Conservation (phyloP, 371 early-diverging fungal genomes). For the Mortierella sp. region DNA sequence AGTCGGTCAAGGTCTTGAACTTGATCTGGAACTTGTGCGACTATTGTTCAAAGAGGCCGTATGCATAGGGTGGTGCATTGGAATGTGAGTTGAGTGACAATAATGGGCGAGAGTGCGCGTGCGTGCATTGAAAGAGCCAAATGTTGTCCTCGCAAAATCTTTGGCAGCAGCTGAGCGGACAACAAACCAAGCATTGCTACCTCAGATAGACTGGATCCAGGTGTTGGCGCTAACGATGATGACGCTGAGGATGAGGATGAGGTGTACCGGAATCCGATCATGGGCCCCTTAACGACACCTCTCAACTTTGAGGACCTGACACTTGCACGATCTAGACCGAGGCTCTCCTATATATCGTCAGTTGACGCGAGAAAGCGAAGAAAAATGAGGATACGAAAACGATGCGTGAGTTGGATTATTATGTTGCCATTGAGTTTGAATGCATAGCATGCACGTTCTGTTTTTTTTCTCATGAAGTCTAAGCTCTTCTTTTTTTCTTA, state of each 20-base stretch:
- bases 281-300: slow-evolving; percentile 13
- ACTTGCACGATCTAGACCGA: slow-evolving; percentile 15
- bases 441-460: neutral
- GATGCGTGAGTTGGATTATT: neutral
- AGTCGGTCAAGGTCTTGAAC: slow-evolving; percentile 22
- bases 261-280: slow-evolving; percentile 22
- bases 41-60: neutral
- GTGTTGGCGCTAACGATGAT: neutral
- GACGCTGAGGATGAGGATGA: neutral
- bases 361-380: neutral
- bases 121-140: too few species aligned
- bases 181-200: neutral
- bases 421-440: neutral
- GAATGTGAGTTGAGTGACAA: neutral
- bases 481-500: neutral
- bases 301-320: neutral
- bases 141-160: too few species aligned
- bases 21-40: slow-evolving; percentile 35
- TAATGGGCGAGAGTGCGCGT: neutral
- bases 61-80: neutral
- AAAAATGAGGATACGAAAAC: neutral
- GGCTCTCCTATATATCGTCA: neutral
- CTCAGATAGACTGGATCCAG: neutral
- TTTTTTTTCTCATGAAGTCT: neutral
- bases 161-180: too few species aligned